Evolutionary conservation across 805 yeast species (phyloP), one percentile per base, ranked within the genome.

Genomic region (Monosporozyma unispora): DNA sequence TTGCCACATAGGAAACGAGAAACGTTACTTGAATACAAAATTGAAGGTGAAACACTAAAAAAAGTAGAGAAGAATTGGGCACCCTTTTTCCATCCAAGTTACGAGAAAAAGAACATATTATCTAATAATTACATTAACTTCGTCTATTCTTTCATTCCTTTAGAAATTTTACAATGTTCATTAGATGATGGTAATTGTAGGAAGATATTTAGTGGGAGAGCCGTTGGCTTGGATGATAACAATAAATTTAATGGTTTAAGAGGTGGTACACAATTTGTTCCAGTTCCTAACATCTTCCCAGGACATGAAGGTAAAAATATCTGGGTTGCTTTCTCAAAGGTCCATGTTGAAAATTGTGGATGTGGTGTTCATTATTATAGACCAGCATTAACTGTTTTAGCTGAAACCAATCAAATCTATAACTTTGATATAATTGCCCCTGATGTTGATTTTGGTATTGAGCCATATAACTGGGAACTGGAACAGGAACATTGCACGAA

Each of bases 101-200:
- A 23, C 33, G 41, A 45, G 9, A n/a, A 21, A 1, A 29, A 44
- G 12, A 39, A 44, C 22, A 27, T 63, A 2, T 44, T 55, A 6
- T 68, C 60, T 21, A 48, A 47, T n/a, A 56, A 56, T 10, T 47
- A 29, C 29, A 47, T 54, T 25, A 48, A 53, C 33, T 54, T 54
- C 43, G 45, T 54, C 23, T 50, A 54, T 47, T 45, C 45, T 33
- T 52, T 48, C 39, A 49, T 46, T 16, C 57, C 57, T 3, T 42
- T 54, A 29, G 51, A 49, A 40, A 50, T 54, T 23, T 43, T 54
- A 18, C 48, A 48, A 35, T 54, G 57, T 46, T 52, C 55, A 3
- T 46, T 54, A 44, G 45, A 45, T 40, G 55, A 52, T 40, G 57
- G 57, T 19, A 25, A 38, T 28, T 54, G 57, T 48, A 51, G 52